Base-by-base conservation (phyloP, 2,329 filamentous ascomycete genomes). In the Trichoderma sp. region DNA sequence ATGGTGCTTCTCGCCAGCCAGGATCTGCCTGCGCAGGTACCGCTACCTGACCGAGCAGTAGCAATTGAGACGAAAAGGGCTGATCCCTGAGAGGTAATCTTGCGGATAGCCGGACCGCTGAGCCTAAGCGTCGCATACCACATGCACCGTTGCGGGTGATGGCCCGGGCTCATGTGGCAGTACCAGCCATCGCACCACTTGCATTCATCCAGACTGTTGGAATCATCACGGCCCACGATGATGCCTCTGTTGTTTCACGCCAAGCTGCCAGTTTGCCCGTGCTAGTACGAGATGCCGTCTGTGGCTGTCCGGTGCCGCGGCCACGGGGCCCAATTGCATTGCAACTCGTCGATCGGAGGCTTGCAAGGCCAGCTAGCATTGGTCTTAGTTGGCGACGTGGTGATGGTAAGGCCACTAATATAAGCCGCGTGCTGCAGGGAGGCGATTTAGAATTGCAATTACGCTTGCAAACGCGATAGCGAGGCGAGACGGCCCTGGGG, bases 21-120 rank as follows among this genome's bases (percentile, higher is more conserved):
- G 1, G 5, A 24, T 32, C 24, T 49, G 43, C n/a, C 34, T 14
- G 28, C 30, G 18, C 18, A 58, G 11, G 61, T 28, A 56, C 34
- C 16, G 39, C 6, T 43, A 43, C 39, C 16, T 43, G 39, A 8
- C 16, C 39, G 18, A 8, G 39, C 39, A n/a, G 34, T 39, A 39
- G 32, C 11, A 7, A 32, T 49, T 37, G 37, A 51, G 11, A 28
- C 46, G 11, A 30, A 30, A 59, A 37, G 43, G 11, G 18, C 32
- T 56, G 26, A 64, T 64, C 49, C 60, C 18, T 30, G 28, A 49
- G 37, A 49, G 37, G 54, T 43, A 59, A 66, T 58, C 52, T 46
- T 66, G 39, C 64, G 64, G 54, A 51, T 51, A 34, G 30, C 54
- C 64, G 64, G 64, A 59, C 64, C 64, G 64, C 64, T 28, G 64